These are phyloP conservation scores for Hypomyces rosellus DNA, from an alignment of 2,329 filamentous ascomycete genomes.

Conservation along the genomic window DNA sequence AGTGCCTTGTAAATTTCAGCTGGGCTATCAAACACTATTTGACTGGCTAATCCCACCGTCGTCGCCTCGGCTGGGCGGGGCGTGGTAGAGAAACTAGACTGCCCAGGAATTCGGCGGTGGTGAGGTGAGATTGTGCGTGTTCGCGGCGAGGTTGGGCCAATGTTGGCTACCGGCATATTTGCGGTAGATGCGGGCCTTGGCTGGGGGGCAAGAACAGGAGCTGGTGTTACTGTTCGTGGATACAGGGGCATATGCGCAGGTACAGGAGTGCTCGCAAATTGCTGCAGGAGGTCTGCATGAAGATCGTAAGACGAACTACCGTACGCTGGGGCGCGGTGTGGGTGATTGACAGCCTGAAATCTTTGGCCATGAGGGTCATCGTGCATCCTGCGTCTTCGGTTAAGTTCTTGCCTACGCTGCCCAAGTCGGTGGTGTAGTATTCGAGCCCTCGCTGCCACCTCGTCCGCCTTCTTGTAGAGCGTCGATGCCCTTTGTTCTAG, in stretches of 20 bases:
- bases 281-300: constrained; percentile 49
- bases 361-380: constrained; percentile 28
- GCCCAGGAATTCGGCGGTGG: constrained; percentile 11
- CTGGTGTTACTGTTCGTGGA: too few relatives aligned
- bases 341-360: constrained; percentile 30
- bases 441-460: constrained; percentile 55
- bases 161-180: constrained; percentile 17
- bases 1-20: constrained; percentile 39
- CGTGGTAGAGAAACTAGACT: constrained; percentile 8
- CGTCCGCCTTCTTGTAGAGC: constrained; percentile 75
- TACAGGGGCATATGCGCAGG: constrained; percentile 9
- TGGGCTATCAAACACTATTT: constrained; percentile 17
- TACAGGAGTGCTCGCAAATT: constrained; percentile 31
- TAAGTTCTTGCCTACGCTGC: constrained; percentile 26
- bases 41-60: background rate
- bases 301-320: constrained; percentile 37
- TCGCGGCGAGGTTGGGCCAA: constrained; percentile 22
- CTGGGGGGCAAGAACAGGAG: constrained; percentile 12
- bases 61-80: background rate
- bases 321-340: constrained; percentile 19
- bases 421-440: constrained; percentile 72
- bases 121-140: constrained; percentile 16
- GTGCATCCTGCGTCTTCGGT: constrained; percentile 20
- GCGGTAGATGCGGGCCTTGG: constrained; percentile 16
- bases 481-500: constrained; percentile 70